Evolutionary conservation across 768 basidiomycete genomes (phyloP).

Genomic region (Phylloporus sp.): DNA sequence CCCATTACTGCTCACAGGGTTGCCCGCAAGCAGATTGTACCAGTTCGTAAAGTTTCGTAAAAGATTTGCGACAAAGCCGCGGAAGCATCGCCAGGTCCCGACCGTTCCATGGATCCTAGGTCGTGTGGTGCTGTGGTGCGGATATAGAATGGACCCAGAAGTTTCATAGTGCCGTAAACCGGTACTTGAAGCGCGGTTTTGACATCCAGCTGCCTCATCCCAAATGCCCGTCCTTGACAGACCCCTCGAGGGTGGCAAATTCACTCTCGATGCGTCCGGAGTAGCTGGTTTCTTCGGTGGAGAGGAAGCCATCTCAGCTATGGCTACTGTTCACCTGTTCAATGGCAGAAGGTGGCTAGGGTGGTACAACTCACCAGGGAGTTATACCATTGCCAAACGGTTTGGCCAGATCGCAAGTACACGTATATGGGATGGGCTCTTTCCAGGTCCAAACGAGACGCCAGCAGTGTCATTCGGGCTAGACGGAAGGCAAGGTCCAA

Average conservation of each 20-base stretch:
- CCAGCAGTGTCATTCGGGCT: slow-evolving; percentile 29
- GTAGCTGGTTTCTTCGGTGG: slow-evolving; percentile 37
- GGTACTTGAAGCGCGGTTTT: neutral
- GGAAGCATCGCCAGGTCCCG: no score
- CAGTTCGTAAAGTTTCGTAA: no score
- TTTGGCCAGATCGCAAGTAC: slow-evolving; percentile 29
- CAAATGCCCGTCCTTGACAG: slow-evolving; percentile 12
- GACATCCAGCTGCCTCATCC: neutral
- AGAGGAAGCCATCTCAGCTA: slow-evolving; percentile 36
- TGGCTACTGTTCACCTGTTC: slow-evolving; percentile 34
- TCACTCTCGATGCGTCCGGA: slow-evolving; percentile 29
- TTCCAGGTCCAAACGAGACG: slow-evolving; percentile 26
- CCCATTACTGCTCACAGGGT: no score
- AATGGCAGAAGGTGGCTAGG: slow-evolving; percentile 32
- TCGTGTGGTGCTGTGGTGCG: no score
- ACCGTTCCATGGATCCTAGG: no score
- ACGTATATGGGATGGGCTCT: slow-evolving; percentile 31
- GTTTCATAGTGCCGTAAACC: neutral
- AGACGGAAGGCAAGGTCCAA: slow-evolving; percentile 27
- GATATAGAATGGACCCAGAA: no score
- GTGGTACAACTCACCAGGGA: slow-evolving; percentile 37
- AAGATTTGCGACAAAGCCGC: no score
- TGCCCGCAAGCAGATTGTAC: no score
- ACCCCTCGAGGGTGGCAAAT: slow-evolving; percentile 8
- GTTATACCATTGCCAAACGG: slow-evolving; percentile 31